Evolutionary conservation across 371 early-diverging fungal genomes (phyloP), one percentile per base, ranked within the genome.

Genomic region (Actinomucor elegans): DNA sequence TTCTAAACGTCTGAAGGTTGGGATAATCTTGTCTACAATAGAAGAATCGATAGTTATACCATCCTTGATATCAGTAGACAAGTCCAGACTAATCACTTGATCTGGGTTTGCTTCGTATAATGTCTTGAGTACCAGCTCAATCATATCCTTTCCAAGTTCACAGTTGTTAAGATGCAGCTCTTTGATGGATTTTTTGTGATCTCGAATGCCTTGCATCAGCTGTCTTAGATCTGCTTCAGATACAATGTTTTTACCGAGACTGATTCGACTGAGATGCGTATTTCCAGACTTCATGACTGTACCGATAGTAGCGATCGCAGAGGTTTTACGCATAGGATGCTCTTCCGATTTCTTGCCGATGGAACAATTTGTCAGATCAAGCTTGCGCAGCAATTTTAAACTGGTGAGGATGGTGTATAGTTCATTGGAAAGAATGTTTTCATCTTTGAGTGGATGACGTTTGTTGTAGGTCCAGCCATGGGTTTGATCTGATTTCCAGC

Each of bases 331-430:
- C 8, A 23, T 15, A 0, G 41, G 42, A 1, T 35, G 27, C 4
- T 59, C 36, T 14, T 38, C 17, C 1, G 27, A 12, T 0, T 58
- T 29, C 9, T 28, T 40, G 4, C 73, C 76, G 21, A 75, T 66
- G 3, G 43, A 58, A 28, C 76, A 75, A 20, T 61, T 35, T 2
- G 64, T 61, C n/a, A 75, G 50, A 35, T 72, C 66, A 21, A 75
- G 34, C 10, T 59, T 55, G 0, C 66, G 59, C 2, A 75, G 51
- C 3, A 36, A 21, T 6, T 38, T 52, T 12, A 50, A 67, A 48
- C 28, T 58, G 5, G 50, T 17, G 11, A 75, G 36, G 2, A 72
- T 24, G 0, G 32, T 37, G 33, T 67, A 65, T 0, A 75, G 20
- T 37, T 75, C 76, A 27, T 59, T 67, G 11, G 64, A 56, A 3